Conservation (phyloP, 2,329 filamentous ascomycete species). For the Waltergamsia citrina region DNA sequence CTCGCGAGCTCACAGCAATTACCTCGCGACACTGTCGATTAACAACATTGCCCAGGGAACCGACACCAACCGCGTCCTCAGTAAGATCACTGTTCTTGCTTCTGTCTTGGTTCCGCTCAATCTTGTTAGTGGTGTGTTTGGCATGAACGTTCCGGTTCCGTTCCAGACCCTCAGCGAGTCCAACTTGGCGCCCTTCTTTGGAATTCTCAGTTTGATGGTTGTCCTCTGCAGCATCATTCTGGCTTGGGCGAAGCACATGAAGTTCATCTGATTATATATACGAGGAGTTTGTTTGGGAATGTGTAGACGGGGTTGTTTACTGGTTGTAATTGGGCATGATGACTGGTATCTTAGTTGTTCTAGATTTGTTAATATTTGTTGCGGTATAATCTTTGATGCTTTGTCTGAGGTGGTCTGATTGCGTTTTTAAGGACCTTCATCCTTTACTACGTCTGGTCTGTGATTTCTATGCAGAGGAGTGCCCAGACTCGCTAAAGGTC, state of each 20-base stretch:
- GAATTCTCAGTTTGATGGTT: slow-evolving; percentile 42
- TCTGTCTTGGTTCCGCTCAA: slow-evolving; percentile 96
- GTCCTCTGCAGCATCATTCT: slow-evolving; percentile 38
- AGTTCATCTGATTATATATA: too few species aligned
- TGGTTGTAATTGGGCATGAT: too few species aligned
- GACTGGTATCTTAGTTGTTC: too few species aligned
- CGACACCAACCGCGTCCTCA: slow-evolving; percentile 77
- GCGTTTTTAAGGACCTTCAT: too few species aligned
- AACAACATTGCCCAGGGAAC: slow-evolving; percentile 86
- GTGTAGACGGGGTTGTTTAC: neutral
- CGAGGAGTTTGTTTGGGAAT: neutral
- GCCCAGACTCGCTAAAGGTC: neutral
- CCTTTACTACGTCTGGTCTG: too few species aligned
- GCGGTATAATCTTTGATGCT: too few species aligned
- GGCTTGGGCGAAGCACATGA: slow-evolving; percentile 32
- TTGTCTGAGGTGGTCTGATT: too few species aligned
- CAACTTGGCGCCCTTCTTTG: slow-evolving; percentile 44
- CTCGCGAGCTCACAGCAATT: slow-evolving; percentile 88
- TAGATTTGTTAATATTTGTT: too few species aligned
- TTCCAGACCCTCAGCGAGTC: slow-evolving; percentile 38
- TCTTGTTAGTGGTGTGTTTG: slow-evolving; percentile 76
- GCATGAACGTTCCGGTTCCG: slow-evolving; percentile 78
- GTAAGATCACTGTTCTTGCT: slow-evolving; percentile 89
- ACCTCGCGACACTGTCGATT: slow-evolving; percentile 87
- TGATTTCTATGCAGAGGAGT: too few species aligned